These are phyloP conservation scores for Yamadazyma oceani DNA, from an alignment of 1,139 yeast genomes.

Conservation along the genomic window DNA sequence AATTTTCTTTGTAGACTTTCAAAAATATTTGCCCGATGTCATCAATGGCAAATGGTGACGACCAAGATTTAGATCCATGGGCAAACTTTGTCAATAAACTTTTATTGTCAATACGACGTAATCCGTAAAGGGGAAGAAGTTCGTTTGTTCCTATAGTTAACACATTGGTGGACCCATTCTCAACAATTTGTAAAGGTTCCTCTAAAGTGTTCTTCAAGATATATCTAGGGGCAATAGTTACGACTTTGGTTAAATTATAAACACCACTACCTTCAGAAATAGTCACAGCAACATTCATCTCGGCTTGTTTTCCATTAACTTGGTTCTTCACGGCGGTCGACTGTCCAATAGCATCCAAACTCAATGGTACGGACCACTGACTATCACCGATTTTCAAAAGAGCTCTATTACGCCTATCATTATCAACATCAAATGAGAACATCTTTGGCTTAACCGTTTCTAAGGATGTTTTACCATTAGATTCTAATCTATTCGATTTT, in stretches of 20 bases:
- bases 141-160: slow-evolving; percentile 47
- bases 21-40: slow-evolving; percentile 82
- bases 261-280: slow-evolving; percentile 87
- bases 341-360: slow-evolving; percentile 91
- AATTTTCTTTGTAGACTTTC: slow-evolving; percentile 61
- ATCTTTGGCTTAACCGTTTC: slow-evolving; percentile 55
- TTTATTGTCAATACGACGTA: slow-evolving; percentile 50
- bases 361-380: slow-evolving; percentile 70
- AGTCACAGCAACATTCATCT: slow-evolving; percentile 72
- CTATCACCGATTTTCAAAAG: slow-evolving; percentile 69
- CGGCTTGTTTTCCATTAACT: slow-evolving; percentile 57
- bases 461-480: slow-evolving; percentile 27
- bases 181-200: slow-evolving; percentile 61
- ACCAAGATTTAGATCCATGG: slow-evolving; percentile 68
- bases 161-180: slow-evolving; percentile 60
- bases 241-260: slow-evolving; percentile 73
- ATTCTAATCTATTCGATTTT: slow-evolving; percentile 50
- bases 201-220: slow-evolving; percentile 63
- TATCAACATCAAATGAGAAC: slow-evolving; percentile 76
- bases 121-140: slow-evolving; percentile 63
- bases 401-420: slow-evolving; percentile 67
- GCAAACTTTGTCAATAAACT: slow-evolving; percentile 60
- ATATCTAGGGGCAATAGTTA: slow-evolving; percentile 81
- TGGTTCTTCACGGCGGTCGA: slow-evolving; percentile 64
- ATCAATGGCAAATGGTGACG: slow-evolving; percentile 82